Percentiles rank a stretch among this genome's conserved stretches.
phyloP scores from a whole-genome alignment of 371 early-diverging fungal genomes.

The Mortierella sp. region DNA sequence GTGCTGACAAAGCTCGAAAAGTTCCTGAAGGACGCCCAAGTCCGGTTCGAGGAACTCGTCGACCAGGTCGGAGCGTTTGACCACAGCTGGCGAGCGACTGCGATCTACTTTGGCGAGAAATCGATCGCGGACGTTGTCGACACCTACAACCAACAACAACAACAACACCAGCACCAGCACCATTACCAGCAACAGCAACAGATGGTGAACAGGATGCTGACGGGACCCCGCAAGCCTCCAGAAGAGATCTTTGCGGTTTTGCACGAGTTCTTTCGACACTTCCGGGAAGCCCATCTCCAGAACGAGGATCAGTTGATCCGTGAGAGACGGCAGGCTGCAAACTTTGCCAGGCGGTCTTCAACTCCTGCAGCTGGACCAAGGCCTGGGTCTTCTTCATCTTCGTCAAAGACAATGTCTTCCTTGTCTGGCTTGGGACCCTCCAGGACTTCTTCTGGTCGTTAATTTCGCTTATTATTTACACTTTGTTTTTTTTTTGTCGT shows the following conservation, averaged over 20 bases:
- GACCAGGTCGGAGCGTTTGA: slow-evolving; percentile 40
- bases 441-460: background rate
- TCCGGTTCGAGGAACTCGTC: slow-evolving; percentile 36
- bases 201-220: slow-evolving; percentile 24
- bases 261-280: slow-evolving; percentile 48
- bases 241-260: slow-evolving; percentile 54
- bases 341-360: background rate
- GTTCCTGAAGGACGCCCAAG: slow-evolving; percentile 43
- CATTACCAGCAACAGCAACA: slow-evolving; percentile 21
- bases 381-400: background rate
- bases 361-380: background rate
- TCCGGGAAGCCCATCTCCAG: slow-evolving; percentile 52
- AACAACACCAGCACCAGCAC: slow-evolving; percentile 11
- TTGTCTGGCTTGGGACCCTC: background rate
- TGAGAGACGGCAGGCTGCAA: slow-evolving; percentile 30
- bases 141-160: background rate
- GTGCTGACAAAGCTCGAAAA: slow-evolving; percentile 36
- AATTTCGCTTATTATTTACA: background rate
- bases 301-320: slow-evolving; percentile 42
- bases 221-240: slow-evolving; percentile 49
- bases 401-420: slow-evolving; percentile 11
- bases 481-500: background rate
- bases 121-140: slow-evolving; percentile 17
- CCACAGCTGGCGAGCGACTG: slow-evolving; percentile 49
- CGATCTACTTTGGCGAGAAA: slow-evolving; percentile 55